These are phyloP conservation scores for Stachybotrys echinatus DNA, from an alignment of 2,329 filamentous ascomycete genomes.

Conservation along the genomic window DNA sequence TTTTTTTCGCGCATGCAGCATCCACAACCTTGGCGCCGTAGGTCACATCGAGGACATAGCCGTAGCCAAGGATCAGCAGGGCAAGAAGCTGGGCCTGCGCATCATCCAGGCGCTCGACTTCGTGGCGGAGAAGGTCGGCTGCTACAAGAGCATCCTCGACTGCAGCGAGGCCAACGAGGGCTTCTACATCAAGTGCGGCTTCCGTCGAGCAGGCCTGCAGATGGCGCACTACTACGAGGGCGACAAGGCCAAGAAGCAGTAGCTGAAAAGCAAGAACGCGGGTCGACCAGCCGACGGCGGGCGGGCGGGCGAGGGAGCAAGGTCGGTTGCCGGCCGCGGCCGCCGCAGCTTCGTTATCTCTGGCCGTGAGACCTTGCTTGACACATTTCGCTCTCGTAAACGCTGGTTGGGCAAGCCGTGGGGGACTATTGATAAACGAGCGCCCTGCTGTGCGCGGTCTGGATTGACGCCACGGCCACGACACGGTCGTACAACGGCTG, in stretches of 20 bases:
- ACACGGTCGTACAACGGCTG: background rate
- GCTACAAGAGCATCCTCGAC: conserved; percentile 96
- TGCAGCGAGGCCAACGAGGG: conserved; percentile 95
- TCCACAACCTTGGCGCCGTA: conserved; percentile 75
- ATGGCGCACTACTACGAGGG: conserved; percentile 93
- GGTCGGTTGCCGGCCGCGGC: too few relatives aligned
- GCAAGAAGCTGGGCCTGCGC: conserved; percentile 89
- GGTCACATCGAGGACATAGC: conserved; percentile 98
- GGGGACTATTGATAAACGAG: too few relatives aligned
- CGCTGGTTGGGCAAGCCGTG: background rate
- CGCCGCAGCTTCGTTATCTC: too few relatives aligned
- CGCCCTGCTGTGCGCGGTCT: too few relatives aligned
- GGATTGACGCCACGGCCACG: background rate
- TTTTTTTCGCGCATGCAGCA: conserved; percentile 38
- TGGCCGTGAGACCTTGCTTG: too few relatives aligned
- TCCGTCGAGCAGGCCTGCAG: conserved; percentile 83
- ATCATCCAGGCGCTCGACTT: conserved; percentile 92
- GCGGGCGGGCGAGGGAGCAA: background rate
- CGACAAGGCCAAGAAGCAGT: conserved; percentile 36
- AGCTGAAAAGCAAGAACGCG: background rate
- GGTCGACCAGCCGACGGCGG: background rate
- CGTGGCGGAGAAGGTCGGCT: conserved; percentile 82
- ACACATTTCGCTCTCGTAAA: background rate
- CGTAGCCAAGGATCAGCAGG: conserved; percentile 90
- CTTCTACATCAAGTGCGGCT: conserved; percentile 98